Percentiles rank a stretch among this genome's conserved stretches.
These are phyloP conservation scores for Pulchroboletus neoregius DNA, from an alignment of 1,284 basidiomycete genomes.

Conservation along the genomic window DNA sequence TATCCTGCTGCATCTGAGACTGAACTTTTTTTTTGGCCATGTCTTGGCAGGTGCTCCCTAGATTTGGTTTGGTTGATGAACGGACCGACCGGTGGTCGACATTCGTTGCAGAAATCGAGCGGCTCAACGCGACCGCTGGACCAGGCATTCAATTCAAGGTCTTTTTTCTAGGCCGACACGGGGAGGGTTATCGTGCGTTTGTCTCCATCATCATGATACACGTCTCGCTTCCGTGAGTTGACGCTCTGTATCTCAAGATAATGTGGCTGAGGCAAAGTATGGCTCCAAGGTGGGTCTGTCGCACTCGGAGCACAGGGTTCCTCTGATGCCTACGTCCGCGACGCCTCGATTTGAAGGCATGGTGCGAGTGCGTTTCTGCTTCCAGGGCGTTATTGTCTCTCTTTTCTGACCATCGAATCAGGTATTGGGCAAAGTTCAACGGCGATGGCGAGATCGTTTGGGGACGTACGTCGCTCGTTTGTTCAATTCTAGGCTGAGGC, in stretches of 20 bases:
- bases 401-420: conserved; percentile 21
- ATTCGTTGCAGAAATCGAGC: conserved; percentile 41
- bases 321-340: no score
- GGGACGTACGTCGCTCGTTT: conserved; percentile 58
- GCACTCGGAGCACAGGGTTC: no score
- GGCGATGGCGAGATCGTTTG: conserved; percentile 72
- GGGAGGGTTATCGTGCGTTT: conserved; percentile 54
- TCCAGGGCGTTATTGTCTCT: background rate
- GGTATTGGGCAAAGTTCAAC: conserved; percentile 66
- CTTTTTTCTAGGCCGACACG: conserved; percentile 66
- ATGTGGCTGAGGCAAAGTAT: conserved; percentile 69
- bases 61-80: conserved; percentile 59
- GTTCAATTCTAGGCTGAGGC: background rate
- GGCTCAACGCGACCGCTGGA: conserved; percentile 44
- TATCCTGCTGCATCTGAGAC: background rate
- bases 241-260: conserved; percentile 47
- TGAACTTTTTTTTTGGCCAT: background rate
- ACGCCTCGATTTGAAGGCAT: conserved; percentile 32
- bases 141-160: conserved; percentile 52
- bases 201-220: background rate
- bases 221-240: background rate
- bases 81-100: conserved; percentile 50
- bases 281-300: conserved; percentile 52
- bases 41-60: conserved; percentile 45
- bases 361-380: conserved; percentile 49